Evolutionary conservation across 2,329 filamentous ascomycete genomes (phyloP), one percentile per base, ranked within the genome.

Genomic region (Fonsecaea multimorphosa): DNA sequence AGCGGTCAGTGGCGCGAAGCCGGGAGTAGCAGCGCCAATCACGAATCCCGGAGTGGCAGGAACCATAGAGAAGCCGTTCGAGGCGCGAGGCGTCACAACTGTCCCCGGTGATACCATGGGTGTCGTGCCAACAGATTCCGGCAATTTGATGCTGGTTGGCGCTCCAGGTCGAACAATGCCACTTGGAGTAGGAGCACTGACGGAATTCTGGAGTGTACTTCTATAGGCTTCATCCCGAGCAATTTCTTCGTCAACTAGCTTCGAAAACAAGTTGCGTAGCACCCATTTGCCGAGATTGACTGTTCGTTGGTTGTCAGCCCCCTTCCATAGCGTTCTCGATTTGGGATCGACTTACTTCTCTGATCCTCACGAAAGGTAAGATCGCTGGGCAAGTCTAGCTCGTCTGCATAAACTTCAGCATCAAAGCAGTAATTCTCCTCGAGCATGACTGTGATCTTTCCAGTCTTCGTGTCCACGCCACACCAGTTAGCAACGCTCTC

Each of bases 271-370:
- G 77, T 97, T 96, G 36, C 95, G 87, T 66, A 99, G 81, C 53
- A 98, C 88, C 95, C 95, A 99, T 82, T 96, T 97, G 8, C 95
- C 95, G 53, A 98, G 87, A 74, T 97, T 98, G 77, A 98, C 91
- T 95, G 69, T 29, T 29, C 16, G n/a, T 19, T 22, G 16, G 14
- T 36, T 31, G 67, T 75, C 64, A 75, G 73, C 29, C 56, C 53
- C 8, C 24, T 1, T 8, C 46, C 31, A 2, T 34, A 36, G 4
- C 51, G 38, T 16, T 6, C 0, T 32, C 32, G 6, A 19, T 19
- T 11, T 66, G 29, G 29, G 16, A 4, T 59, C 12, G 3, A 77
- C 88, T 74, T 85, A 94, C 91, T 96, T 80, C 95, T 87, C 79
- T 98, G 94, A 73, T 99, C 95, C 73, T 98, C 94, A 64, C 90